A percentile compares a stretch with the other conserved stretches of the same genome.
Evolutionary conservation across 768 basidiomycete genomes (phyloP).

Genomic region (Trametes punicea): DNA sequence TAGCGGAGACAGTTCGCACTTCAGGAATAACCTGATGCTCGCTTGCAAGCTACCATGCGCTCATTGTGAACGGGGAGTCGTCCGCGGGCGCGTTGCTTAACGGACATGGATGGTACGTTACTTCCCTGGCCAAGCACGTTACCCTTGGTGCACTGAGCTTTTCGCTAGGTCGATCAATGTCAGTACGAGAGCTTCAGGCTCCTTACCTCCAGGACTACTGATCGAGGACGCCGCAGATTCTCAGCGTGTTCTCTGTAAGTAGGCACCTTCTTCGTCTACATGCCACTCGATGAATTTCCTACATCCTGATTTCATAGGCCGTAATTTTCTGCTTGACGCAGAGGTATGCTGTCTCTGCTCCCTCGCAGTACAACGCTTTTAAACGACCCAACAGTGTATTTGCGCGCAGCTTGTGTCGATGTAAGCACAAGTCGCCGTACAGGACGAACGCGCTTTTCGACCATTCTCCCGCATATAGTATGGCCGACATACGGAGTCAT

Average conservation of each 20-base stretch:
- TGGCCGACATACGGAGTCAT: background rate
- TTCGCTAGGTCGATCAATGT: background rate
- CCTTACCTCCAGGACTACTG: background rate
- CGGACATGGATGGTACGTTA: no score
- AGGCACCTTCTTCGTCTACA: no score
- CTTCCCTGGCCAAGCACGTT: no score
- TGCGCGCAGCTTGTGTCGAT: background rate
- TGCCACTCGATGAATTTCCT: background rate
- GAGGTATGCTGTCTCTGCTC: background rate
- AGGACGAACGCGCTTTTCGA: background rate
- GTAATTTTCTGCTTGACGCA: slow-evolving; percentile 5
- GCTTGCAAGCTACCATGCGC: no score
- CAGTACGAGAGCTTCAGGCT: background rate
- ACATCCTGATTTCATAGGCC: background rate
- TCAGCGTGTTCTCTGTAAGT: slow-evolving; percentile 6
- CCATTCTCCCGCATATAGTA: background rate
- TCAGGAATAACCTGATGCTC: no score
- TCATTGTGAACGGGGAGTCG: no score
- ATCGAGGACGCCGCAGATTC: background rate
- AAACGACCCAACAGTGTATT: background rate
- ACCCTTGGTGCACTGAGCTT: no score
- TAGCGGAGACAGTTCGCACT: background rate
- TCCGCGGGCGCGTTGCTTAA: no score
- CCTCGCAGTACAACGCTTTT: background rate
- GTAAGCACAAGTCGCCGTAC: background rate